Conservation (phyloP, 371 early-diverging fungal species). For the Syncephalis plumigaleata region DNA sequence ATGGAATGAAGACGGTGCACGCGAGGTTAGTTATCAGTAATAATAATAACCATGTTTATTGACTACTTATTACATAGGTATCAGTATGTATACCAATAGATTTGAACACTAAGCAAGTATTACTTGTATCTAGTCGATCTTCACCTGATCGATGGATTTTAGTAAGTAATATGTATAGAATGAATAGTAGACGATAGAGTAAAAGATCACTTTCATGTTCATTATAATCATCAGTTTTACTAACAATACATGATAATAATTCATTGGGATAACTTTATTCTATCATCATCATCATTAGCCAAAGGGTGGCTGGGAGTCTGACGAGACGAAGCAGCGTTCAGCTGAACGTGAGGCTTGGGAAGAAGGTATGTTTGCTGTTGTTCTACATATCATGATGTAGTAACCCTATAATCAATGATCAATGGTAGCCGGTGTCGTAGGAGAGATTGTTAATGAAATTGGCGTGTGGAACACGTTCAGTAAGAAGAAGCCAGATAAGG, state of each 20-base stretch:
- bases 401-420: no score
- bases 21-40: no score
- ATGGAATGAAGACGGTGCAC: no score
- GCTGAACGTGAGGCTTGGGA: not conserved
- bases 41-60: no score
- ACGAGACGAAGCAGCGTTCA: not conserved
- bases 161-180: not conserved
- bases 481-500: no score
- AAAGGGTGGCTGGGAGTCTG: slow-evolving; percentile 1
- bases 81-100: not conserved
- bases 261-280: not conserved
- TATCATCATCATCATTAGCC: not conserved
- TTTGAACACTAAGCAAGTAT: not conserved
- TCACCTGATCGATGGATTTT: not conserved
- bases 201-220: no score
- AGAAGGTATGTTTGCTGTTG: not conserved
- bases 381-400: not conserved
- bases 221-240: not conserved
- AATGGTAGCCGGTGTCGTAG: no score
- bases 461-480: no score
- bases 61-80: not conserved
- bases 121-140: not conserved
- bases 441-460: no score
- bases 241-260: not conserved
- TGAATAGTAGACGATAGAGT: no score